Conservation (phyloP, 2,329 filamentous ascomycete species). For the Arthrocladium fulminans region DNA sequence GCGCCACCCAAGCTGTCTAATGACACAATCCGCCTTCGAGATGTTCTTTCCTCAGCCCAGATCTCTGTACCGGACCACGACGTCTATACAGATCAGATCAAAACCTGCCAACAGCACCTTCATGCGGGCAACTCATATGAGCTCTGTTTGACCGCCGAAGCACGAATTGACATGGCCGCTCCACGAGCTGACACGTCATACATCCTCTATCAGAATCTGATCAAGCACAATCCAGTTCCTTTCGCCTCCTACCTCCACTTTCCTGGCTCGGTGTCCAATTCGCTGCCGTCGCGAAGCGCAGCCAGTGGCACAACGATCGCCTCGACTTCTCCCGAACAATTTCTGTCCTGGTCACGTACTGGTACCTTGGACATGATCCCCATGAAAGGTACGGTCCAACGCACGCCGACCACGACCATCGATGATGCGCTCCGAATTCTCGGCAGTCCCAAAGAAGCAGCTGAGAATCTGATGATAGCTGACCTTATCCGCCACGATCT, state of each 20-base stretch:
- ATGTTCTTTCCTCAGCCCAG: conserved; percentile 19
- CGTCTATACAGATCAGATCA: conserved; percentile 59
- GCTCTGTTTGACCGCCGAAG: conserved; percentile 71
- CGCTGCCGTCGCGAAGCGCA: neutral
- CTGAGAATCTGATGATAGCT: conserved; percentile 97
- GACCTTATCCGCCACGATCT: conserved; percentile 92
- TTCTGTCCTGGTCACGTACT: conserved; percentile 57
- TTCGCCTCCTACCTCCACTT: conserved; percentile 77
- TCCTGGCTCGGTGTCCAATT: conserved; percentile 33
- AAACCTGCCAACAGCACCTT: conserved; percentile 60
- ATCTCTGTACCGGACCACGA: conserved; percentile 32
- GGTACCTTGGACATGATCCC: conserved; percentile 62
- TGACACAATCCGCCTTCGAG: conserved; percentile 23
- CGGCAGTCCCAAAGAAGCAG: conserved; percentile 76
- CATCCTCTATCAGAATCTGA: conserved; percentile 63
- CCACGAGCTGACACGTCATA: conserved; percentile 37
- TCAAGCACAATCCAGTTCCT: conserved; percentile 65
- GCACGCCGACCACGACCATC: conserved; percentile 59
- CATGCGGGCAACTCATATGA: conserved; percentile 76
- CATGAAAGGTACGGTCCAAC: conserved; percentile 94
- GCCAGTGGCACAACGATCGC: conserved; percentile 52
- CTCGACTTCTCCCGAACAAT: conserved; percentile 81
- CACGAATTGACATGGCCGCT: conserved; percentile 45
- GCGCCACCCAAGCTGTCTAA: neutral
- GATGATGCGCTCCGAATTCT: conserved; percentile 64